A percentile compares a stretch with the other conserved stretches of the same genome.
Conservation (phyloP, 1,284 basidiomycete species). For the Rhodofomes roseus region DNA sequence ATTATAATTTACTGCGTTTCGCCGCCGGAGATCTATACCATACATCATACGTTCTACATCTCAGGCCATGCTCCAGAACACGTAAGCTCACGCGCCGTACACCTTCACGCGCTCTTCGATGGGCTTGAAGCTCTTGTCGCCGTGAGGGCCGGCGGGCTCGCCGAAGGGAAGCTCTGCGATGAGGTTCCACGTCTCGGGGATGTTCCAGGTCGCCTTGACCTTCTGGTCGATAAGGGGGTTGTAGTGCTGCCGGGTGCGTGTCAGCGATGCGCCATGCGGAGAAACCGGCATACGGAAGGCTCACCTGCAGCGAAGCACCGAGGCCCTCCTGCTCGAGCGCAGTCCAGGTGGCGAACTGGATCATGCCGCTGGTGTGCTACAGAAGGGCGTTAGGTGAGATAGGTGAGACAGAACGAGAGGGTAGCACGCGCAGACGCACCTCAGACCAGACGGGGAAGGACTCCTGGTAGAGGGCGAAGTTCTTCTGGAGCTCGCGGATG, state of each 20-base stretch:
- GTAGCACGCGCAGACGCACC: slow-evolving; percentile 10
- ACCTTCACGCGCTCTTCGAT: slow-evolving; percentile 23
- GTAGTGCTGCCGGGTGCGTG: slow-evolving; percentile 17
- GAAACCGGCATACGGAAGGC: not conserved
- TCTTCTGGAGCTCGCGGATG: slow-evolving; percentile 19
- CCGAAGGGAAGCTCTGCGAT: slow-evolving; percentile 23
- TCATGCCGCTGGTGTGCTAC: slow-evolving; percentile 10
- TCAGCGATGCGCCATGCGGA: not conserved
- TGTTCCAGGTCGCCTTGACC: slow-evolving; percentile 20
- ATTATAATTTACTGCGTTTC: not conserved
- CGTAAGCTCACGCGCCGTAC: slow-evolving; percentile 15
- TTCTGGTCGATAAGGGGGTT: slow-evolving; percentile 22
- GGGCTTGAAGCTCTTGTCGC: slow-evolving; percentile 19
- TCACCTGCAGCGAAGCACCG: slow-evolving; percentile 19
- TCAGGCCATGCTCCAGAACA: not conserved
- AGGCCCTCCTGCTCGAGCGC: slow-evolving; percentile 23
- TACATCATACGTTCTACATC: not conserved
- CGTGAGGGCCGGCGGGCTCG: slow-evolving; percentile 16
- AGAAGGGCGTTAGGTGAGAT: not conserved
- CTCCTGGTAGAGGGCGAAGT: slow-evolving; percentile 22
- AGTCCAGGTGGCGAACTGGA: slow-evolving; percentile 24
- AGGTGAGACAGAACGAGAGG: not conserved
- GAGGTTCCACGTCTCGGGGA: slow-evolving; percentile 21
- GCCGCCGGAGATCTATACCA: not conserved
- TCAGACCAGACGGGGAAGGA: slow-evolving; percentile 22